Conservation (phyloP, 2,329 filamentous ascomycete genomes). For the Pseudogymnoascus sp. region DNA sequence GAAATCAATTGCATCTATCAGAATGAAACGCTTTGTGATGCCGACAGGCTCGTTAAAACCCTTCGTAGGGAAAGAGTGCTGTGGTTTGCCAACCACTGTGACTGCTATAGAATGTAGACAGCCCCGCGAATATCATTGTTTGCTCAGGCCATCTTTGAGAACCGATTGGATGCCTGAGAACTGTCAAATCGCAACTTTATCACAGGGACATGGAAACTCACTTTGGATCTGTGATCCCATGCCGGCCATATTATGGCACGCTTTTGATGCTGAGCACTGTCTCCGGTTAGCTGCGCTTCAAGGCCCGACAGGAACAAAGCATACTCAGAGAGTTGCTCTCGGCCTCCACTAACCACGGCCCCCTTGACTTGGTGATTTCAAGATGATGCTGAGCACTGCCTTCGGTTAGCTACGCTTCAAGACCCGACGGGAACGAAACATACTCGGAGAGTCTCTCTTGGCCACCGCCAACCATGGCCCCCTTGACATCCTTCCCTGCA, state of each 20-base stretch:
- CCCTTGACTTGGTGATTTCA: background rate
- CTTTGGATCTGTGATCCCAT: background rate
- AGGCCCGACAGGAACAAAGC: background rate
- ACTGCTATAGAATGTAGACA: slow-evolving; percentile 4
- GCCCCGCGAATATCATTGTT: background rate
- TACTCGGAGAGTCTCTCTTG: background rate
- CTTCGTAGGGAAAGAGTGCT: background rate
- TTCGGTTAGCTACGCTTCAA: background rate
- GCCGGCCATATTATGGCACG: background rate
- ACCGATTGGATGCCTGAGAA: background rate
- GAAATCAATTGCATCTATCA: slow-evolving; percentile 6
- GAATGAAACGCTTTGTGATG: slow-evolving; percentile 1
- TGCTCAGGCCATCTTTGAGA: slow-evolving; percentile 2
- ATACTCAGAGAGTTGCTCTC: background rate
- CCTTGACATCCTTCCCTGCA: background rate
- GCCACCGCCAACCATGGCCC: background rate
- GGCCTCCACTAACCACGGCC: background rate
- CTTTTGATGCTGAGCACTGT: slow-evolving; percentile 2
- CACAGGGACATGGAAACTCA: background rate
- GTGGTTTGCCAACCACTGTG: slow-evolving; percentile 2
- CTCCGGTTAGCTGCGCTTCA: background rate
- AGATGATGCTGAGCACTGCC: background rate
- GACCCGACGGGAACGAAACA: background rate
- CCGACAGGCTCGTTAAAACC: background rate
- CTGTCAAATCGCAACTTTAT: background rate